Evolutionary conservation across 2,329 filamentous ascomycete genomes (phyloP).

Genomic region (Xylariaceae sp.): DNA sequence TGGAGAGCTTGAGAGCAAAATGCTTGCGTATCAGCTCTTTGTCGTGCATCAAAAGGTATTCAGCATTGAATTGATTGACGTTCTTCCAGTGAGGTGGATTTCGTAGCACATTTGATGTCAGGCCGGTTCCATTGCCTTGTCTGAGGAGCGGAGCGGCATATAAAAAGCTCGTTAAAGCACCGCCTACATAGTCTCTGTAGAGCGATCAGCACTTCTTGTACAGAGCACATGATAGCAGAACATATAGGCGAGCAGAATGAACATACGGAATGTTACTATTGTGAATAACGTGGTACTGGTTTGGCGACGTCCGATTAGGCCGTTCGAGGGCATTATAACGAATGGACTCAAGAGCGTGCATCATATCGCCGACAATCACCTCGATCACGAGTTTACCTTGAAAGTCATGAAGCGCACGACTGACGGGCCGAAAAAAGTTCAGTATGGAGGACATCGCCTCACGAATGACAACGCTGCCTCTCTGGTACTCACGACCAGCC

Average conservation of each 20-base stretch:
- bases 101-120: slow-evolving; percentile 26
- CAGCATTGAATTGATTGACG: slow-evolving; percentile 26
- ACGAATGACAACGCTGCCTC: not conserved
- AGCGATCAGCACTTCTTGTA: not conserved
- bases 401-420: slow-evolving; percentile 1
- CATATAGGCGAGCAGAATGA: not conserved
- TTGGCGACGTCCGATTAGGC: slow-evolving; percentile 22
- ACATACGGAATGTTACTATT: slow-evolving; percentile 31
- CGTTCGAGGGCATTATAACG: slow-evolving; percentile 24
- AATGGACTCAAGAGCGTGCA: slow-evolving; percentile 28
- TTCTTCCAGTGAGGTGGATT: slow-evolving; percentile 23
- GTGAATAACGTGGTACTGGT: slow-evolving; percentile 26
- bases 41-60: slow-evolving; percentile 29
- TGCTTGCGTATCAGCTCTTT: slow-evolving; percentile 21
- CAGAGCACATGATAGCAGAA: not conserved
- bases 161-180: slow-evolving; percentile 23
- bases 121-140: slow-evolving; percentile 16
- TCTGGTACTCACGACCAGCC: not conserved
- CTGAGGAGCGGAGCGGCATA: slow-evolving; percentile 24
- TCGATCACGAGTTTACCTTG: slow-evolving; percentile 19
- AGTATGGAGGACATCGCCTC: slow-evolving; percentile 3
- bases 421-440: slow-evolving; percentile 7
- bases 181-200: slow-evolving; percentile 28
- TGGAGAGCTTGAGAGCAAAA: slow-evolving; percentile 18
- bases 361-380: slow-evolving; percentile 29